Evolutionary conservation across 352 stramenopile genomes (phyloP).

Genomic region (Phytophthora lateralis): DNA sequence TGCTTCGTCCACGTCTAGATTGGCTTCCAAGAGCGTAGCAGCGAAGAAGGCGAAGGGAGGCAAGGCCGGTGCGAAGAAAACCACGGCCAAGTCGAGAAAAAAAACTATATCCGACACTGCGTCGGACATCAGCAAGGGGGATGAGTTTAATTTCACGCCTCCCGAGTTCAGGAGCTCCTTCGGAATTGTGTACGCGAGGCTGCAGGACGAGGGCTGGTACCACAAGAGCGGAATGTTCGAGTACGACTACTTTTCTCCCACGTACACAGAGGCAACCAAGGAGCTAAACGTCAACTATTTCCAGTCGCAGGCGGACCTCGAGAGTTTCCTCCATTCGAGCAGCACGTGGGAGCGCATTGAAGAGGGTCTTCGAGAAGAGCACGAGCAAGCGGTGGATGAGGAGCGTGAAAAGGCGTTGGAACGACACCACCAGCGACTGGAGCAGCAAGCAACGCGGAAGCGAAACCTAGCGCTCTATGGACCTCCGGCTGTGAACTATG

Average conservation of each 20-base stretch:
- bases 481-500: background rate
- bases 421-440: constrained; percentile 41
- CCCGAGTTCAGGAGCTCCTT: constrained; percentile 78
- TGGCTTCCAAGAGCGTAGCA: constrained; percentile 11
- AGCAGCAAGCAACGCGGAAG: constrained; percentile 38
- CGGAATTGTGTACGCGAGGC: constrained; percentile 62
- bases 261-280: constrained; percentile 59
- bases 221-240: constrained; percentile 65
- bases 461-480: constrained; percentile 27
- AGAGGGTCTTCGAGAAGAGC: constrained; percentile 53
- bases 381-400: constrained; percentile 55
- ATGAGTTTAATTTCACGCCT: constrained; percentile 50
- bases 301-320: constrained; percentile 58
- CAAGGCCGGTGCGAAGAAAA: constrained; percentile 38
- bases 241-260: constrained; percentile 85
- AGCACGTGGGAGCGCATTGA: constrained; percentile 69
- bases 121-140: constrained; percentile 19
- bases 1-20: constrained; percentile 30
- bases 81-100: constrained; percentile 31
- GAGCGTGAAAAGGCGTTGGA: constrained; percentile 54
- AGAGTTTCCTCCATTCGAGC: constrained; percentile 64
- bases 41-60: constrained; percentile 36
- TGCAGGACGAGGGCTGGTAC: constrained; percentile 67
- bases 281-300: constrained; percentile 70
- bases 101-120: constrained; percentile 10